Conservation (phyloP, 305 asterid genomes). For the Fraxinus velutina region DNA sequence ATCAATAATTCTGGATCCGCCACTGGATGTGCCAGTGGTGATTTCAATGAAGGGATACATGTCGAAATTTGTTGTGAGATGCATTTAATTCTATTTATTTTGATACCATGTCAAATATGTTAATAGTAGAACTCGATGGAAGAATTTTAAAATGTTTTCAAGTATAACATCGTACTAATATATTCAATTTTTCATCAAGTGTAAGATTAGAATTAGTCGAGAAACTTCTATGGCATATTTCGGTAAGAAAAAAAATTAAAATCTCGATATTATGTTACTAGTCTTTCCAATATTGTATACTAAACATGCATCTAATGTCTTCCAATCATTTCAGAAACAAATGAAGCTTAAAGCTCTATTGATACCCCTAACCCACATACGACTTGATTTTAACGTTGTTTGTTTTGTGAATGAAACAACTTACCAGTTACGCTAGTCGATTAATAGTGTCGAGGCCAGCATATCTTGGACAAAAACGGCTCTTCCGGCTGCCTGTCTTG, state of each 20-base stretch:
- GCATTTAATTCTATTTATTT: background rate
- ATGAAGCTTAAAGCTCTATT: background rate
- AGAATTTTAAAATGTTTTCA: background rate
- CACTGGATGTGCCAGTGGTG: background rate
- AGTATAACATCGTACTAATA: background rate
- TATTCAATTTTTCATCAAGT: background rate
- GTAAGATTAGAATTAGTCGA: background rate
- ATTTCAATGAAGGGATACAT: background rate
- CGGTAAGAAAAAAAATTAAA: background rate
- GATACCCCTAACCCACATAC: background rate
- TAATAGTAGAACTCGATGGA: background rate
- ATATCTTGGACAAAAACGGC: conserved; percentile 74
- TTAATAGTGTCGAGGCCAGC: conserved; percentile 56
- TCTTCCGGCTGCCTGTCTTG: conserved; percentile 56
- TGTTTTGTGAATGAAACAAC: conserved; percentile 17
- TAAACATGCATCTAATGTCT: background rate
- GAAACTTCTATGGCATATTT: background rate
- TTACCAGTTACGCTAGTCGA: conserved; percentile 38
- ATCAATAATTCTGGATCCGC: background rate
- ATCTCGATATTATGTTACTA: background rate
- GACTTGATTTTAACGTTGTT: conserved; percentile 14
- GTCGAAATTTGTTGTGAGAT: background rate
- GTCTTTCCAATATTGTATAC: background rate
- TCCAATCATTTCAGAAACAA: background rate
- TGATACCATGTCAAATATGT: background rate